Evolutionary conservation across 2,329 filamentous ascomycete species (phyloP).

Genomic region (Orbilia brochopaga): DNA sequence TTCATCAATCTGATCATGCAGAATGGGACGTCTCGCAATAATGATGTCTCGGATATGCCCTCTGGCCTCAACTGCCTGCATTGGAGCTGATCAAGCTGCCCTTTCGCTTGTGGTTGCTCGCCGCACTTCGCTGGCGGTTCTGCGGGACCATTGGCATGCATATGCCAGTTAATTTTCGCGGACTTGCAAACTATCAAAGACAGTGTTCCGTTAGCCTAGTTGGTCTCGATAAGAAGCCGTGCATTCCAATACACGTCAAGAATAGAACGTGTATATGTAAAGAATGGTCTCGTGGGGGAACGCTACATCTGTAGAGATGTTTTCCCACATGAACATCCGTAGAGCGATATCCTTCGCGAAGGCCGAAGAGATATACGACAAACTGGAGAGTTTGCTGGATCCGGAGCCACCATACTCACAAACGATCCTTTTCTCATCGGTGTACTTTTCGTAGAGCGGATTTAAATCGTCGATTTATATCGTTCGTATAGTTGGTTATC

Average conservation of each 20-base stretch:
- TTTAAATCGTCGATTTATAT: too few species aligned
- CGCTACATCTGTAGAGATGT: too few species aligned
- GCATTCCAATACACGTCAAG: too few species aligned
- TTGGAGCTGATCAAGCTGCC: conserved; percentile 15
- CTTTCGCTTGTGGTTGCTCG: conserved; percentile 42
- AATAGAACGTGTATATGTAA: too few species aligned
- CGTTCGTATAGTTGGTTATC: too few species aligned
- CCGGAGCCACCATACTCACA: too few species aligned
- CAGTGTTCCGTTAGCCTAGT: not conserved
- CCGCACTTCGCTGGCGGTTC: conserved; percentile 37
- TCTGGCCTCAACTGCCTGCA: conserved; percentile 19
- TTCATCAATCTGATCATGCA: not conserved
- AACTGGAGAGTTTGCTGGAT: too few species aligned
- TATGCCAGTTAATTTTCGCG: not conserved
- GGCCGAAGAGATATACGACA: not conserved
- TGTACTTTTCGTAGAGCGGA: too few species aligned
- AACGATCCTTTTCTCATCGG: too few species aligned
- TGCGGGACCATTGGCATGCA: conserved; percentile 33
- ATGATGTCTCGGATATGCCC: conserved; percentile 21
- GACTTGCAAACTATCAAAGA: not conserved
- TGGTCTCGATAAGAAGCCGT: not conserved
- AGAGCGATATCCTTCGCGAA: not conserved
- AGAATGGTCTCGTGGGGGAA: too few species aligned
- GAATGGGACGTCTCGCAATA: conserved; percentile 21
- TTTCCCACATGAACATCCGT: too few species aligned